phyloP scores from a whole-genome alignment of 2,329 filamentous ascomycete species.

The Fusarium coicis region DNA sequence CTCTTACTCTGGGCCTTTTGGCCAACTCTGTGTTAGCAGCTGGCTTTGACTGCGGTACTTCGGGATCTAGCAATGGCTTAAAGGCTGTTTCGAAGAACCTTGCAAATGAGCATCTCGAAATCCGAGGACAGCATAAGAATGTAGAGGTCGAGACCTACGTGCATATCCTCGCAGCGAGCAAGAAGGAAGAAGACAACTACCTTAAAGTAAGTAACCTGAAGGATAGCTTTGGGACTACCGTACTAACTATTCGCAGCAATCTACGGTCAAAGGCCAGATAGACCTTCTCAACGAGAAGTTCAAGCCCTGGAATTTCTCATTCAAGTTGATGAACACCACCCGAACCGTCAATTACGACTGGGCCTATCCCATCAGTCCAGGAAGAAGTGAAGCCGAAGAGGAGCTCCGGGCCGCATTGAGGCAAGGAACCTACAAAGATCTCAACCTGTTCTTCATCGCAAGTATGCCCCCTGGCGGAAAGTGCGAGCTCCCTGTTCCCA shows the following conservation, averaged over 20 bases:
- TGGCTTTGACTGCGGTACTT: neutral
- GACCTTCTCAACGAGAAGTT: constrained; percentile 3
- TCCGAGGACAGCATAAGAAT: neutral
- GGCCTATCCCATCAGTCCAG: neutral
- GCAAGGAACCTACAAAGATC: constrained; percentile 14
- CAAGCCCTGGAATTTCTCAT: constrained; percentile 13
- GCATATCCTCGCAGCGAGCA: constrained; percentile 10
- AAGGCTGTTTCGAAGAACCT: neutral
- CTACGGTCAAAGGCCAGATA: neutral
- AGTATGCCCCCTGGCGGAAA: constrained; percentile 2
- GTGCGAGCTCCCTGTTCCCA: constrained; percentile 17
- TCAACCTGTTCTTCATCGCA: constrained; percentile 19
- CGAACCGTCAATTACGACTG: constrained; percentile 12
- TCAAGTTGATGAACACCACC: constrained; percentile 14
- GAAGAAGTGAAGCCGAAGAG: neutral
- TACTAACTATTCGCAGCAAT: neutral
- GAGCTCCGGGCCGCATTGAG: constrained; percentile 9
- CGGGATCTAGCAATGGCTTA: neutral
- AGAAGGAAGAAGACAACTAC: constrained; percentile 24
- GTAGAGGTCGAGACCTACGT: constrained; percentile 23
- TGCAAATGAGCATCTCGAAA: neutral
- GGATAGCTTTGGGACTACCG: fast-evolving
- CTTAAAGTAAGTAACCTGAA: neutral
- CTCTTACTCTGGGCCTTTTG: constrained; percentile 2
- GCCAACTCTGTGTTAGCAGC: neutral